A percentile compares a stretch with the other conserved stretches of the same genome.
Evolutionary conservation across 2,329 filamentous ascomycete species (phyloP).

Genomic region (Colletotrichum filicis): DNA sequence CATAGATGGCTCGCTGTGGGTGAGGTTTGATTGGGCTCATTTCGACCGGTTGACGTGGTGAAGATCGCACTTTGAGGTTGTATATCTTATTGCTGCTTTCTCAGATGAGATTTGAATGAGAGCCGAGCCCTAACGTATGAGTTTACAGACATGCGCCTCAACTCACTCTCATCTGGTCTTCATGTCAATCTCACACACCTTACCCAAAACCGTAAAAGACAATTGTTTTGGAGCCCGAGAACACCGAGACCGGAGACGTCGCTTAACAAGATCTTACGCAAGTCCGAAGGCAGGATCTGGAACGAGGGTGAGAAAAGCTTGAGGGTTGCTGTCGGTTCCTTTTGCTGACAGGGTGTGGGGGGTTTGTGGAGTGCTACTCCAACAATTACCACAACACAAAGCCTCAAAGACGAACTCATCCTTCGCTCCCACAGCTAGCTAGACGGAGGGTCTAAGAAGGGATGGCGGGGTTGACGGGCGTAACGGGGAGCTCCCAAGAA

Average conservation of each 20-base stretch:
- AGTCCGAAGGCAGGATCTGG: neutral
- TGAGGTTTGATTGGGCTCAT: constrained; percentile 17
- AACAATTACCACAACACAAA: neutral
- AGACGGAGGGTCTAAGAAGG: neutral
- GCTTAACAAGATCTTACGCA: neutral
- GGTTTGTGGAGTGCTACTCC: neutral
- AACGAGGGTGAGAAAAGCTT: constrained; percentile 11
- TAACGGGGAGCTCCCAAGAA: neutral
- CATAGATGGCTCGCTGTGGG: neutral
- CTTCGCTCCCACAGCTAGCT: neutral
- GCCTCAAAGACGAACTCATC: neutral
- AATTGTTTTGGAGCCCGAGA: neutral
- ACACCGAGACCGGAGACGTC: neutral
- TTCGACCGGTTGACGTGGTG: neutral
- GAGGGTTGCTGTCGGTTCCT: neutral
- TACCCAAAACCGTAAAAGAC: neutral
- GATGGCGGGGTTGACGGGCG: neutral
- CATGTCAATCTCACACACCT: neutral
- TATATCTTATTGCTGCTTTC: neutral
- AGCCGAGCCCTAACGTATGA: neutral
- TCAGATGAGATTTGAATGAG: neutral
- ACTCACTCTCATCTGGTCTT: neutral
- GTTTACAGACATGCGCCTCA: neutral
- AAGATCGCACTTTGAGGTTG: neutral
- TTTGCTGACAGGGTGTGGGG: neutral